Conservation (phyloP, 352 stramenopile genomes). For the Thraustotheca clavata region DNA sequence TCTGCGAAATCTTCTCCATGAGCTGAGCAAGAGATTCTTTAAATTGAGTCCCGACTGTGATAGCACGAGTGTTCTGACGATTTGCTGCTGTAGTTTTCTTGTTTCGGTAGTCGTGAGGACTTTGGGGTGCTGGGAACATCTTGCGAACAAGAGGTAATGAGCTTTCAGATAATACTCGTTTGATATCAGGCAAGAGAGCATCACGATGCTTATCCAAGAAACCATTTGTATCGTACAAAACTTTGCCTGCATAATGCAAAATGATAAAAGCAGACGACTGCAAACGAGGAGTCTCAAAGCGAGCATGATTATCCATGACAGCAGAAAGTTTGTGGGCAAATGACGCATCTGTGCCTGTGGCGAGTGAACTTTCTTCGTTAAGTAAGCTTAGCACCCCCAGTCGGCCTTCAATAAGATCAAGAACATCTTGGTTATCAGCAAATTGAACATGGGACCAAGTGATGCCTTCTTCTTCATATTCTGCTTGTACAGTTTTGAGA, state of each 20-base stretch:
- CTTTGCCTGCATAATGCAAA: slow-evolving; percentile 80
- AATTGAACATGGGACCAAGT: slow-evolving; percentile 87
- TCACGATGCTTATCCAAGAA: slow-evolving; percentile 84
- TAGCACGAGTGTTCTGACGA: slow-evolving; percentile 9
- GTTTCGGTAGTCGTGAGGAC: neutral
- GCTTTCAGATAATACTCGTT: slow-evolving; percentile 50
- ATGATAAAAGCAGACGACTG: slow-evolving; percentile 80
- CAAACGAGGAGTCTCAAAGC: slow-evolving; percentile 73
- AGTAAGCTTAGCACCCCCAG: slow-evolving; percentile 84
- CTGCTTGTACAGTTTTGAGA: slow-evolving; percentile 87
- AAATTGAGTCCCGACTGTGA: slow-evolving; percentile 76
- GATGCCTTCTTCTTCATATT: slow-evolving; percentile 90
- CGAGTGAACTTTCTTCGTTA: slow-evolving; percentile 84
- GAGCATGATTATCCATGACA: slow-evolving; percentile 81
- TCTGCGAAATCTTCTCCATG: slow-evolving; percentile 83
- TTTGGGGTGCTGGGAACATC: slow-evolving; percentile 1
- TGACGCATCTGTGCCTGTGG: slow-evolving; percentile 72
- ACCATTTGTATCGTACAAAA: slow-evolving; percentile 71
- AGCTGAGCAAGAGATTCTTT: slow-evolving; percentile 73
- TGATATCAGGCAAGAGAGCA: slow-evolving; percentile 74
- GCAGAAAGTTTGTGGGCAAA: slow-evolving; percentile 83
- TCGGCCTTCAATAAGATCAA: slow-evolving; percentile 85
- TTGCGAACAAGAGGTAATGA: slow-evolving; percentile 12
- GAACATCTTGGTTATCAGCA: slow-evolving; percentile 85
- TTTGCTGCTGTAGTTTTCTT: neutral